These are phyloP conservation scores for Elsinoe arachidis DNA, from an alignment of 2,329 filamentous ascomycete genomes.

Conservation along the genomic window DNA sequence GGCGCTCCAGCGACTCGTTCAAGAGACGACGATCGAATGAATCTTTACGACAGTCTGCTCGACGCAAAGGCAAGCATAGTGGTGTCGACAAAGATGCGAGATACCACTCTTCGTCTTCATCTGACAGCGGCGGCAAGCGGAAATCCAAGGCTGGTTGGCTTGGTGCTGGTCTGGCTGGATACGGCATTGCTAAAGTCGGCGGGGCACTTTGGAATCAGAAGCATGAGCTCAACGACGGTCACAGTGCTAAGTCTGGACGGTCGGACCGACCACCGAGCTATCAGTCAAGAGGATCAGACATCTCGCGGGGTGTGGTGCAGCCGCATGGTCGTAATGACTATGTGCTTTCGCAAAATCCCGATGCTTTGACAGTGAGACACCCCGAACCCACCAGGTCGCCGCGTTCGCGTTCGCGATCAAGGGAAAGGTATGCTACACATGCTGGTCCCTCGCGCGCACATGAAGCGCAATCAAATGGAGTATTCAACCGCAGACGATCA, in stretches of 20 bases:
- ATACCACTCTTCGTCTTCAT: slow-evolving; percentile 40
- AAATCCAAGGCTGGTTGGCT: slow-evolving; percentile 42
- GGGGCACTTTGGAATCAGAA: slow-evolving; percentile 44
- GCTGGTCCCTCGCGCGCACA: neutral
- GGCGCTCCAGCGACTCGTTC: slow-evolving; percentile 36
- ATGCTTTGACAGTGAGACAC: slow-evolving; percentile 6
- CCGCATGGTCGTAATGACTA: neutral
- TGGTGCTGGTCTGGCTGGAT: slow-evolving; percentile 46
- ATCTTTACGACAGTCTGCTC: slow-evolving; percentile 21
- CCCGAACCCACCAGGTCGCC: neutral
- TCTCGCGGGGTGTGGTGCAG: slow-evolving; percentile 35
- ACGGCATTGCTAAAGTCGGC: slow-evolving; percentile 44
- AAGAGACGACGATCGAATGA: slow-evolving; percentile 27
- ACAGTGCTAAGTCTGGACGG: slow-evolving; percentile 49
- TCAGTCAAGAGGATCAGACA: slow-evolving; percentile 21
- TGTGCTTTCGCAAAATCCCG: slow-evolving; percentile 1
- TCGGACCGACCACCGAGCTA: slow-evolving; percentile 10
- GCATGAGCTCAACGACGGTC: slow-evolving; percentile 52
- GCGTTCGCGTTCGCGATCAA: slow-evolving; percentile 1
- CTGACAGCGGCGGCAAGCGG: slow-evolving; percentile 20
- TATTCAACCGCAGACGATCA: slow-evolving; percentile 18
- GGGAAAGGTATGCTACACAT: neutral
- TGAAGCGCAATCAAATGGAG: neutral
- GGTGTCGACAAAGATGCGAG: slow-evolving; percentile 53
- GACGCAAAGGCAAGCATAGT: slow-evolving; percentile 20